phyloP scores from a whole-genome alignment of 2,329 filamentous ascomycete species.

The Cytospora piceae region DNA sequence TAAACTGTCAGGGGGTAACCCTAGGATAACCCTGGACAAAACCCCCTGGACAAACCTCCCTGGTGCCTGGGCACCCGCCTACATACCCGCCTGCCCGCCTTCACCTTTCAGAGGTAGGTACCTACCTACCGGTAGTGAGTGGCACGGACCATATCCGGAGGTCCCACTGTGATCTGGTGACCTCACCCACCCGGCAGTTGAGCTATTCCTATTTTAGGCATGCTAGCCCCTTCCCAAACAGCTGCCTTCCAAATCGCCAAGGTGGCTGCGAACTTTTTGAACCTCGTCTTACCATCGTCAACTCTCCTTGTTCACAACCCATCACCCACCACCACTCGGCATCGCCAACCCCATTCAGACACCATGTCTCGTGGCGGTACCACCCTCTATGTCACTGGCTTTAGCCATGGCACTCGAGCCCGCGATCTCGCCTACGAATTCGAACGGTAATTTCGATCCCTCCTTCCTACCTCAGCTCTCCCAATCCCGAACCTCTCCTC shows the following conservation, averaged over 20 bases:
- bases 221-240: neutral
- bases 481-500: constrained; percentile 30
- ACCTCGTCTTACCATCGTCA: constrained; percentile 12
- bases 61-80: too few relatives aligned
- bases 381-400: constrained; percentile 98
- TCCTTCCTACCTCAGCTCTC: constrained; percentile 38
- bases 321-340: constrained; percentile 18
- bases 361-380: constrained; percentile 90
- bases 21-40: too few relatives aligned
- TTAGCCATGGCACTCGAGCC: constrained; percentile 97
- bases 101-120: neutral
- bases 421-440: constrained; percentile 99
- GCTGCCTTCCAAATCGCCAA: constrained; percentile 10
- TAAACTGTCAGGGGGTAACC: too few relatives aligned
- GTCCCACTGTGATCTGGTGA: neutral
- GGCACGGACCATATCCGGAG: neutral
- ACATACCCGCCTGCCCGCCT: too few relatives aligned
- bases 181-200: neutral
- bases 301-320: constrained; percentile 6
- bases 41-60: too few relatives aligned
- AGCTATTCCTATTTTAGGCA: constrained; percentile 12
- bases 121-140: too few relatives aligned
- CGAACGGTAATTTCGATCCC: constrained; percentile 90
- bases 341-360: constrained; percentile 30
- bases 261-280: constrained; percentile 20